A percentile compares a stretch with the other conserved stretches of the same genome.
Evolutionary conservation across 192 early-diverging fungal genomes (phyloP).

Genomic region (Backusella tuberculispora): DNA sequence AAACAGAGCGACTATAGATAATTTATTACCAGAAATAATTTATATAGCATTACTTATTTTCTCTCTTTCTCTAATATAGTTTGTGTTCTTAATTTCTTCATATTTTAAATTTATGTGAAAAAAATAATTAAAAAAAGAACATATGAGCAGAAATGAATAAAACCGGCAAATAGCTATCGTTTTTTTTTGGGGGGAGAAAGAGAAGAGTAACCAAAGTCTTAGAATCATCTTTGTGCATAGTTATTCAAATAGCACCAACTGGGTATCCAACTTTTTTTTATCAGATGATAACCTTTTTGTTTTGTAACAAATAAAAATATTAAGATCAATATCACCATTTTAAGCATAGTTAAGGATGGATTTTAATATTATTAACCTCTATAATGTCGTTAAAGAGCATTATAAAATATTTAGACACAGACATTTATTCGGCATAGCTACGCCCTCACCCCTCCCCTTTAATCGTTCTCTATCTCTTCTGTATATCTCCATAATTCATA

Average conservation of each 20-base stretch:
- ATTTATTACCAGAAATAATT: not conserved
- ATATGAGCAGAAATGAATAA: too few relatives aligned
- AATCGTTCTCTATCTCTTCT: not conserved
- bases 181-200: not conserved
- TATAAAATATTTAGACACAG: constrained; percentile 1
- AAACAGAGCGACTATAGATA: too few relatives aligned
- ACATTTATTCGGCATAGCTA: not conserved
- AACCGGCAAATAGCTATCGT: not conserved
- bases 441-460: not conserved
- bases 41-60: not conserved
- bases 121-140: not conserved
- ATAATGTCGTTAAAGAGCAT: not conserved
- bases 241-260: not conserved
- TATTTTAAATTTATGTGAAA: not conserved
- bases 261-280: constrained; percentile 1
- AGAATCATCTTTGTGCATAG: not conserved
- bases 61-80: not conserved
- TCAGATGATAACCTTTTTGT: not conserved
- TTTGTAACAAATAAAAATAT: not conserved
- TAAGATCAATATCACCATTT: constrained; percentile 8
- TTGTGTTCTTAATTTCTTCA: not conserved
- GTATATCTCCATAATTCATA: not conserved
- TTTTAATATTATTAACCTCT: not conserved
- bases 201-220: not conserved
- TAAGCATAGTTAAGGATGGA: not conserved